Evolutionary conservation across 345 rosid genomes (phyloP).

Genomic region (Odontarrhena argentea): DNA sequence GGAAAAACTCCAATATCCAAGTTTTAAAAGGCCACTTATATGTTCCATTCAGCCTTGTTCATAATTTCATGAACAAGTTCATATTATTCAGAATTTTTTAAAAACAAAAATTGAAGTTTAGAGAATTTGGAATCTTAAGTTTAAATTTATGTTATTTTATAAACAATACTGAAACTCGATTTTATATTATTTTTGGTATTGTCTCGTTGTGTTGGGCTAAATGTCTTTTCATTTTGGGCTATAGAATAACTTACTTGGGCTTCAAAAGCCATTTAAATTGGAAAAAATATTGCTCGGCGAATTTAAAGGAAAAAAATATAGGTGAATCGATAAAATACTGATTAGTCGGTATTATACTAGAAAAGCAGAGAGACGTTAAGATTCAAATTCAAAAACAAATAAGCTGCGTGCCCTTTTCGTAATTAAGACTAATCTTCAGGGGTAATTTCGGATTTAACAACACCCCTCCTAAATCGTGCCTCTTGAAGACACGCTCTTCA

Average conservation of each 20-base stretch:
- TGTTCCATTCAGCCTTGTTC: no score
- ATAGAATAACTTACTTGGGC: background rate
- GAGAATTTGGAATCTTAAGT: no score
- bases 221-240: conserved; percentile 10
- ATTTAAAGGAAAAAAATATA: conserved; percentile 13
- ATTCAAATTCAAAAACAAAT: conserved; percentile 37
- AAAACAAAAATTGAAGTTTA: no score
- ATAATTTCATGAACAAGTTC: no score
- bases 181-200: no score
- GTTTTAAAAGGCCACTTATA: no score
- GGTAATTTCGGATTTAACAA: conserved; percentile 7
- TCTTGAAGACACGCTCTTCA: conserved; percentile 25
- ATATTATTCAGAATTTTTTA: no score
- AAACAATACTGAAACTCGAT: no score
- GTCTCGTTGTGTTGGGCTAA: background rate
- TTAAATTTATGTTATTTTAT: no score
- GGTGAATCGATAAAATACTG: conserved; percentile 25
- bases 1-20: no score
- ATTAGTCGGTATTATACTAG: conserved; percentile 23
- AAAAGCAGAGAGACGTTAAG: conserved; percentile 34
- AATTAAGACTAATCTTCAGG: conserved; percentile 7
- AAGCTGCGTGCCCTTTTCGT: background rate
- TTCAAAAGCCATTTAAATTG: conserved; percentile 11
- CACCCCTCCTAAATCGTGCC: conserved; percentile 21
- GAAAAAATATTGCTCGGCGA: background rate